Base-by-base conservation (phyloP, 306 rosid genomes). In the Parietaria judaica region DNA sequence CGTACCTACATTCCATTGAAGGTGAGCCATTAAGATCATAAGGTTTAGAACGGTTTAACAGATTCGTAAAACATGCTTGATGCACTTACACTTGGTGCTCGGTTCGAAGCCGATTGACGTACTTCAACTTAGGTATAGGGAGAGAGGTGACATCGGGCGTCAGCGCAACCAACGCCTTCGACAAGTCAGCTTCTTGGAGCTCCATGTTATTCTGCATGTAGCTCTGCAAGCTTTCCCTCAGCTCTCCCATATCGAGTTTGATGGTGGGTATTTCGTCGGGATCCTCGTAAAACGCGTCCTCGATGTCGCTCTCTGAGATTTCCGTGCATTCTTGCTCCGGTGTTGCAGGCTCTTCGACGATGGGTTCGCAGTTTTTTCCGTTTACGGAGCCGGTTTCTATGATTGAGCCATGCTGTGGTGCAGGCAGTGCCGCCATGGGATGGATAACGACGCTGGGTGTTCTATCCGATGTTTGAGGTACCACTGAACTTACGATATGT, bases 41-140 rank as follows among this genome's bases (percentile, higher is more conserved):
- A 23, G 31, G 31, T 23, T 23, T 23, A 23, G 31, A 23, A 23
- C 31, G 31, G 31, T 23, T 23, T 23, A 23, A 23, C 31, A 23
- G 31, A 23, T 23, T 23, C 31, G 31, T 23, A 23, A 23, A 23
- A 23, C 31, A 23, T 23, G 31, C 2, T 23, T 41, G 45, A 41
- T 41, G 45, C 9, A 77, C 96, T 84, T 74, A 92, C 98, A 88
- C 98, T 66, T 74, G 95, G 75, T 92, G 98, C 77, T 92, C 98
- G 59, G 98, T 92, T 56, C 96, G 79, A 69, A 92, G 83, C 77
- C 88, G 81, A 75, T 81, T 88, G 79, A 84, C 80, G 66, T 82
- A 73, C 95, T 88, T 92, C 75, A 84, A 75, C 72, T 83, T 88
- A 60, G 84, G 84, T 54, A 80, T 72, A 66, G 96, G 96, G 67